Percentiles rank a stretch among this genome's conserved stretches.
Evolutionary conservation across 176 grass and related monocot genomes (phyloP).

Genomic region (Dactylis glomerata): DNA sequence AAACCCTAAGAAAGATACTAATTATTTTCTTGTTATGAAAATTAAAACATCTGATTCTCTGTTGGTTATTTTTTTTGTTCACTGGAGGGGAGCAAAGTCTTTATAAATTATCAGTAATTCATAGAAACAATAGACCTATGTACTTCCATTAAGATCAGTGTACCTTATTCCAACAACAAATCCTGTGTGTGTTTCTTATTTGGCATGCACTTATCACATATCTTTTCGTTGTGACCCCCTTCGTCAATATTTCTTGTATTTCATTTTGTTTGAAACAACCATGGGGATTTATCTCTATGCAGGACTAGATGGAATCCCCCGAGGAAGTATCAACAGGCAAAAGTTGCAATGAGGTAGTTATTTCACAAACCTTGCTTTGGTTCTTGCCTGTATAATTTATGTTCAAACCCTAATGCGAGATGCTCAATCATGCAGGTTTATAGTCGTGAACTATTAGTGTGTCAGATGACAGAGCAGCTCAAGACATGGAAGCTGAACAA

Average conservation of each 20-base stretch:
- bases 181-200: background rate
- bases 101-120: background rate
- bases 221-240: background rate
- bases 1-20: background rate
- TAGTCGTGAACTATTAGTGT: background rate
- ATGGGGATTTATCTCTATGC: background rate
- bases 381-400: background rate
- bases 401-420: background rate
- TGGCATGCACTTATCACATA: background rate
- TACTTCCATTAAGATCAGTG: background rate
- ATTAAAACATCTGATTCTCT: background rate
- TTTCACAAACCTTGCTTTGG: background rate
- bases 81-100: background rate
- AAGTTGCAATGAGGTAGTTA: background rate
- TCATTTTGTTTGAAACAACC: background rate
- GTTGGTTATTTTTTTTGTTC: background rate
- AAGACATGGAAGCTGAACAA: conserved; percentile 30
- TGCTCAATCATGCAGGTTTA: background rate
- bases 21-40: background rate
- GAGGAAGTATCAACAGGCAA: background rate
- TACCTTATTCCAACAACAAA: background rate
- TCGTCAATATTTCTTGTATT: background rate
- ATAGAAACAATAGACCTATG: background rate
- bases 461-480: background rate
- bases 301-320: background rate